phyloP scores from a whole-genome alignment of 2,329 filamentous ascomycete genomes.

The Xylaria sp. region DNA sequence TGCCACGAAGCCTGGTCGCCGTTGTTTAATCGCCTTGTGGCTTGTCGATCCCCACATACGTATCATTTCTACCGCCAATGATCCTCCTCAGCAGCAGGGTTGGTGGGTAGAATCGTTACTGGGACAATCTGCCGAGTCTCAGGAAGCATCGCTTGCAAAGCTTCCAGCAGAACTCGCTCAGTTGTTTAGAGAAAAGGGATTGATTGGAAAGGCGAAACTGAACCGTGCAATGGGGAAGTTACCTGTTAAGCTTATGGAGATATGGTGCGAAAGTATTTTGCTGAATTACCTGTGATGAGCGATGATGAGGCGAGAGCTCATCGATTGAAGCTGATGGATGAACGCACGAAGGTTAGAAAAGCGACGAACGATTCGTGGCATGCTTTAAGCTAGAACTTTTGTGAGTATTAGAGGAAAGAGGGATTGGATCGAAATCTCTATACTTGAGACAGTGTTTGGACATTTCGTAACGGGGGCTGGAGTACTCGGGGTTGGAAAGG shows the following conservation, averaged over 20 bases:
- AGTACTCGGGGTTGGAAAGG: not conserved
- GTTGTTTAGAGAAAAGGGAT: slow-evolving; percentile 22
- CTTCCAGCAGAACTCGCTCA: slow-evolving; percentile 31
- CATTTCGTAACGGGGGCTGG: not conserved
- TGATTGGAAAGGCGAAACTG: slow-evolving; percentile 1
- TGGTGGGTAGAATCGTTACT: slow-evolving; percentile 51
- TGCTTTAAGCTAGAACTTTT: not conserved
- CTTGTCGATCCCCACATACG: slow-evolving; percentile 66
- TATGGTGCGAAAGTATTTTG: slow-evolving; percentile 28
- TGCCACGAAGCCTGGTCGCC: slow-evolving; percentile 62
- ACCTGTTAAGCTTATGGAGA: slow-evolving; percentile 19
- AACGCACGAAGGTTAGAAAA: slow-evolving; percentile 4
- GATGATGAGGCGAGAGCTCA: slow-evolving; percentile 32
- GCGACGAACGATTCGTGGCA: not conserved
- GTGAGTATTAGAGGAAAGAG: slow-evolving; percentile 3
- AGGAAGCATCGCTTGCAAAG: slow-evolving; percentile 17
- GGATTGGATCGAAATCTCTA: not conserved
- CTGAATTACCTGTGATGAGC: slow-evolving; percentile 21
- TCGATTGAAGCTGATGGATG: slow-evolving; percentile 36
- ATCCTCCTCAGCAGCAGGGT: slow-evolving; percentile 56
- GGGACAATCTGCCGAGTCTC: slow-evolving; percentile 9
- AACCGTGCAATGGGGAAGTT: not conserved
- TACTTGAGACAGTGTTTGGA: not conserved
- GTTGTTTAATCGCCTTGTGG: slow-evolving; percentile 69
- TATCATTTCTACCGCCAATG: slow-evolving; percentile 56